Evolutionary conservation across 1,139 yeast genomes (phyloP), one percentile per base, ranked within the genome.

Genomic region (Candida tropicalis): DNA sequence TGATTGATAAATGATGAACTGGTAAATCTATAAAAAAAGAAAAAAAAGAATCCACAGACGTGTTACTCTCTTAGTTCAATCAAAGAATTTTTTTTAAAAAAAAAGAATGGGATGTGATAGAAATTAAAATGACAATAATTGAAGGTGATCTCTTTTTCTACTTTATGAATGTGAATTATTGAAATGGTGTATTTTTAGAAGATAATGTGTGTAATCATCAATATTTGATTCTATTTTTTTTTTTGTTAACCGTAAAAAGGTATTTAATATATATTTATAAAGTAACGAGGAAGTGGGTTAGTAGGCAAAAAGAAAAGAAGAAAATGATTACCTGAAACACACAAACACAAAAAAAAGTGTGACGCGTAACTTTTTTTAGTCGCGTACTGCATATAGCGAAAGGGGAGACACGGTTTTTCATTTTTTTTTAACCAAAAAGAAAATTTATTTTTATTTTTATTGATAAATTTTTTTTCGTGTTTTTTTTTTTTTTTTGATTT

Each of bases 331-430:
- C 12, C 8, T 31, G 34, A 31, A 31, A 31, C 34, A 31, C 34
- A 25, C 5, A 31, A 17, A 16, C 2, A 17, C 24, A 31, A 10
- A 31, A 31, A 31, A 31, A 31, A 16, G 9, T 7, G 13, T 31
- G 23, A 31, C 34, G 34, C 34, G 34, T 31, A 17, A 27, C 5
- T 11, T 17, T 4, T 13, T 13, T 13, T 13, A 10, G 5, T 11
- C 11, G 9, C 4, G 5, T 9, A 31, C 34, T 31, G 34, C 24
- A 31, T 12, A 31, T 16, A 31, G 11, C 13, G 8, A 17, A 31
- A 17, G 31, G 31, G 12, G 31, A n/a, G 23, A 31, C 34, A 31
- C 34, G 34, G 13, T 31, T 31, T 31, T 31, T 31, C n/a, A 17
- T 17, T 31, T 18, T 15, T 3, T 28, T 28, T 15, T 6, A 15